These are phyloP conservation scores for Liquidambar formosana DNA, from an alignment of 164 flowering plant species.

Conservation along the genomic window DNA sequence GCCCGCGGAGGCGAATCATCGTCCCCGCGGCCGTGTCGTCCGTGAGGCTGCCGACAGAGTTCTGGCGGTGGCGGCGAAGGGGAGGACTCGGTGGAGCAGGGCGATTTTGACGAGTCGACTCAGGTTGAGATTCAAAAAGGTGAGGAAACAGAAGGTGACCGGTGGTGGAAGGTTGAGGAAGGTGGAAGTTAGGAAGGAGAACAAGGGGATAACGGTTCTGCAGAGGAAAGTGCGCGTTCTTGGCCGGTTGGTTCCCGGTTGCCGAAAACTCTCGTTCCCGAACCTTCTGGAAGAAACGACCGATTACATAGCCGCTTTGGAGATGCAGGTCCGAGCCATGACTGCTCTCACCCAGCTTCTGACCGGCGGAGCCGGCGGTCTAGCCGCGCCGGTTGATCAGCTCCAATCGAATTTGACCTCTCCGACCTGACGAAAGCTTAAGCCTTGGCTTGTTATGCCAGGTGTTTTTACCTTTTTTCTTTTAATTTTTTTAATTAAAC, in stretches of 20 bases:
- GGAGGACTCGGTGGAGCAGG: conserved; percentile 66
- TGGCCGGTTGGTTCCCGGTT: conserved; percentile 62
- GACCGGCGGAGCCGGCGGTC: conserved; percentile 24
- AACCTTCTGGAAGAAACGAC: conserved; percentile 56
- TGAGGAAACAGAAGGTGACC: conserved; percentile 23
- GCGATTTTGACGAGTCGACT: conserved; percentile 50
- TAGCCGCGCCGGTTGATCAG: conserved; percentile 9
- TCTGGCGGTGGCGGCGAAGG: conserved; percentile 54
- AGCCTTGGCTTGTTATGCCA: conserved; percentile 12
- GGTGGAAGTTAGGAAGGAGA: not conserved
- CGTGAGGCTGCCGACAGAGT: conserved; percentile 53
- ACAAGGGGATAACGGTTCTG: conserved; percentile 29
- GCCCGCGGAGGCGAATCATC: not conserved
- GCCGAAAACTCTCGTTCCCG: conserved; percentile 45
- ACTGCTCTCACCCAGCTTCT: conserved; percentile 44
- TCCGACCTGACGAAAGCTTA: not conserved
- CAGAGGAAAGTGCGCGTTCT: conserved; percentile 33
- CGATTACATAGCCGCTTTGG: conserved; percentile 62
- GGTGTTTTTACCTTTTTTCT: conserved; percentile 10
- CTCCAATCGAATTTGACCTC: conserved; percentile 5
- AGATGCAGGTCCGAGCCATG: conserved; percentile 74
- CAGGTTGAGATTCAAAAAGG: conserved; percentile 25
- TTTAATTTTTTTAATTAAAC: not conserved
- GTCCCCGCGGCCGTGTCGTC: conserved; percentile 25
- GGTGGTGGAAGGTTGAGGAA: conserved; percentile 19